A percentile compares a stretch with the other conserved stretches of the same genome.
Conservation (phyloP, 768 basidiomycete genomes). For the Boletus tomentosulus region DNA sequence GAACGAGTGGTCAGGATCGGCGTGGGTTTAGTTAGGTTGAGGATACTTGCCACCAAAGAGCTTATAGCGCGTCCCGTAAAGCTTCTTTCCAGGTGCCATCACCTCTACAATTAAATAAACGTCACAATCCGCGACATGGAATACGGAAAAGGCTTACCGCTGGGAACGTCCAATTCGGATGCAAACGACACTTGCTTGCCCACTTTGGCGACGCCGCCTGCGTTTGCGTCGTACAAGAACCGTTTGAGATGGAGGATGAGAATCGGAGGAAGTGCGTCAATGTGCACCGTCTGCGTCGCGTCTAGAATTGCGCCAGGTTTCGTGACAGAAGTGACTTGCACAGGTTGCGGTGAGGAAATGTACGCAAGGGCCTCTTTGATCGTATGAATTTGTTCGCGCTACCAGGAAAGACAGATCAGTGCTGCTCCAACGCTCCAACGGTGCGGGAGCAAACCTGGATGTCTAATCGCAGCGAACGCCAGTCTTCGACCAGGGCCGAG, state of each 20-base stretch:
- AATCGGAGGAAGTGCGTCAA: slow-evolving; percentile 80
- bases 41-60: slow-evolving; percentile 69
- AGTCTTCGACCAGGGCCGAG: slow-evolving; percentile 86
- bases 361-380: slow-evolving; percentile 80
- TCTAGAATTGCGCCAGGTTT: slow-evolving; percentile 60
- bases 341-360: slow-evolving; percentile 74
- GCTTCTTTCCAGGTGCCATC: slow-evolving; percentile 49
- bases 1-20: background rate
- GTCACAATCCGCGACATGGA: background rate
- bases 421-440: too few species aligned
- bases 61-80: slow-evolving; percentile 58
- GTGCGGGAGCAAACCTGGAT: slow-evolving; percentile 57
- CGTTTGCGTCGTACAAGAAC: slow-evolving; percentile 78
- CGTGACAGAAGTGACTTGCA: slow-evolving; percentile 62
- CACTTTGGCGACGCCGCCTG: slow-evolving; percentile 79
- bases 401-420: background rate
- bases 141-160: slow-evolving; percentile 38
- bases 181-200: slow-evolving; percentile 77
- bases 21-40: too few species aligned
- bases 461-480: slow-evolving; percentile 83
- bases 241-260: slow-evolving; percentile 88
- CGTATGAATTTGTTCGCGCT: slow-evolving; percentile 71
- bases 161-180: slow-evolving; percentile 71
- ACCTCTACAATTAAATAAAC: slow-evolving; percentile 41
- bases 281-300: slow-evolving; percentile 66